Evolutionary conservation across 495 filamentous ascomycete genomes (phyloP).

Genomic region (Staphylotrichum longicolle): DNA sequence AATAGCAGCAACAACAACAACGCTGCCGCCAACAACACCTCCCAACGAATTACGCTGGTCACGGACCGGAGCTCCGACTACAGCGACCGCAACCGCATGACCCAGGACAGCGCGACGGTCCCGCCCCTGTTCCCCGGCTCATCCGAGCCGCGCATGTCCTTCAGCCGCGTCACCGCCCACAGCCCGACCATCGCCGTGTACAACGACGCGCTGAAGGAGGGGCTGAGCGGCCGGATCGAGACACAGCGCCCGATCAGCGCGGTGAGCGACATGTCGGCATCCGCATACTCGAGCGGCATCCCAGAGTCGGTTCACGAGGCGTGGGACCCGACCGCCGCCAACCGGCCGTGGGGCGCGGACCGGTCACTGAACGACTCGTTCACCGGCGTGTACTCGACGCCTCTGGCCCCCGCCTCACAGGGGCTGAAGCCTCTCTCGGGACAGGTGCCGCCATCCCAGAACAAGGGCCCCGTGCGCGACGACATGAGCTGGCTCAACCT

Average conservation of each 20-base stretch:
- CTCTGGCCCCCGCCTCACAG: slow-evolving; percentile 35
- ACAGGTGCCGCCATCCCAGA: slow-evolving; percentile 33
- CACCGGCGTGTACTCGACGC: slow-evolving; percentile 43
- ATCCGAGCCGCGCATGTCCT: slow-evolving; percentile 48
- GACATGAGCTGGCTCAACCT: slow-evolving; percentile 83
- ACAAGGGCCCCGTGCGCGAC: slow-evolving; percentile 25
- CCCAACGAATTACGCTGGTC: slow-evolving; percentile 43
- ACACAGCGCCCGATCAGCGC: slow-evolving; percentile 49
- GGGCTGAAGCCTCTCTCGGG: slow-evolving; percentile 31
- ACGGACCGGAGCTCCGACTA: slow-evolving; percentile 54
- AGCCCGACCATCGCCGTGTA: slow-evolving; percentile 65
- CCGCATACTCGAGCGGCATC: slow-evolving; percentile 59
- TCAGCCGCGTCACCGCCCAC: slow-evolving; percentile 59
- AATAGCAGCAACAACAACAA: slow-evolving; percentile 16
- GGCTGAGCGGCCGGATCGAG: slow-evolving; percentile 62
- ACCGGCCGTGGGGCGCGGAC: slow-evolving; percentile 47
- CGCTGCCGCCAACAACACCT: slow-evolving; percentile 24
- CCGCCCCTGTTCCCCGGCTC: slow-evolving; percentile 47
- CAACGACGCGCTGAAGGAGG: slow-evolving; percentile 51
- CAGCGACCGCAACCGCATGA: slow-evolving; percentile 49
- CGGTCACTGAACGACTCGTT: slow-evolving; percentile 61
- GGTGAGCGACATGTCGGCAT: slow-evolving; percentile 46
- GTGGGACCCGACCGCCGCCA: slow-evolving; percentile 49
- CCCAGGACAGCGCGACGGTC: slow-evolving; percentile 54
- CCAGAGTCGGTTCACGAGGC: slow-evolving; percentile 52